phyloP scores from a whole-genome alignment of 768 basidiomycete species.

The Steccherinum ochraceum region DNA sequence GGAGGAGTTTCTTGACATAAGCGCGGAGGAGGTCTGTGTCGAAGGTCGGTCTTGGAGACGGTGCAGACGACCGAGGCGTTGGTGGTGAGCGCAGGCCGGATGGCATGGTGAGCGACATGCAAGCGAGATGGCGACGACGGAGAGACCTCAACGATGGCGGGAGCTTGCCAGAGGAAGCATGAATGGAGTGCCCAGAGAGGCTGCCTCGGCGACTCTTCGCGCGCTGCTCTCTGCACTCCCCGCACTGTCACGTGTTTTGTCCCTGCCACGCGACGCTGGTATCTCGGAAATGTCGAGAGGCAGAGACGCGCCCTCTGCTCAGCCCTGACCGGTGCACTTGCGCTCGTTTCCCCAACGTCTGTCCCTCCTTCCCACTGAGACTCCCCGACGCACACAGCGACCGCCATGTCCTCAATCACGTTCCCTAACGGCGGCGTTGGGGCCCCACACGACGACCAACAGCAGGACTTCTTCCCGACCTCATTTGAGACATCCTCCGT shows the following conservation, averaged over 20 bases:
- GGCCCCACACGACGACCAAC: constrained; percentile 34
- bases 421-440: constrained; percentile 46
- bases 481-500: constrained; percentile 44
- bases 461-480: constrained; percentile 46
- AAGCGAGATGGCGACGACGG: not conserved
- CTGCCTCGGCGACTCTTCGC: not conserved
- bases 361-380: not conserved
- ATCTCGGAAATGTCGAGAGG: too few relatives aligned
- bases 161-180: not conserved
- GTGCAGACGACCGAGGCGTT: constrained; percentile 52
- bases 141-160: not conserved
- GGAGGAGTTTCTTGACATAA: constrained; percentile 79
- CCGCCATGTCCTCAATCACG: constrained; percentile 59
- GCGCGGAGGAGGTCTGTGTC: constrained; percentile 66
- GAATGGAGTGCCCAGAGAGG: not conserved
- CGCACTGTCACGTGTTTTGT: not conserved
- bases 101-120: constrained; percentile 10
- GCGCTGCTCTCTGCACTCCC: too few relatives aligned
- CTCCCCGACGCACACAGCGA: constrained; percentile 2
- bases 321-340: not conserved
- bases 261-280: not conserved
- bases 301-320: too few relatives aligned
- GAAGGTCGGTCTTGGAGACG: constrained; percentile 52
- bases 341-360: not conserved
- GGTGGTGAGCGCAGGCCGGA: constrained; percentile 55